Percentiles rank a stretch among this genome's conserved stretches.
phyloP scores from a whole-genome alignment of 73 alveolate genomes.

The Stentor coeruleus region DNA sequence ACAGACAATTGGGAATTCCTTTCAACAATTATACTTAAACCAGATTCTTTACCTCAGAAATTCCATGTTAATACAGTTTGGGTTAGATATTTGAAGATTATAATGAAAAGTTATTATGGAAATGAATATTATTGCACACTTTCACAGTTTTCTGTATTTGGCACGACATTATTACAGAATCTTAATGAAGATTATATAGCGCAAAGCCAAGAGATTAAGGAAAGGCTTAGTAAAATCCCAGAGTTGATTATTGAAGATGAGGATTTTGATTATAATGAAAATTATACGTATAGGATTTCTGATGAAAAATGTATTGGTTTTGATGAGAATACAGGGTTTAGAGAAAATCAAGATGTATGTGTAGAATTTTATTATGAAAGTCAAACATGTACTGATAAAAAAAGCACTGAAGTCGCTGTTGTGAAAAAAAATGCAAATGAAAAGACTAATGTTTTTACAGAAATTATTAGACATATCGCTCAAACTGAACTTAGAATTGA shows the following conservation, averaged over 20 bases:
- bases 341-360: background rate
- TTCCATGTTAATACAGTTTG: background rate
- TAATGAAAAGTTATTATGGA: background rate
- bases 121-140: slow-evolving; percentile 24
- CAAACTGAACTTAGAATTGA: background rate
- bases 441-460: background rate
- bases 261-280: background rate
- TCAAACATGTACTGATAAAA: background rate
- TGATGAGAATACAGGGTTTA: background rate
- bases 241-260: background rate
- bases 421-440: too few relatives aligned
- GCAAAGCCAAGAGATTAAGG: background rate
- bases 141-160: slow-evolving; percentile 16
- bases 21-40: background rate
- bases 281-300: background rate
- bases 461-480: background rate
- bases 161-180: background rate
- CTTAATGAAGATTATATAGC: background rate
- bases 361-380: background rate
- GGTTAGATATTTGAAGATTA: slow-evolving; percentile 12
- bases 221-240: background rate
- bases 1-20: background rate
- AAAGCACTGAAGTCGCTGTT: background rate
- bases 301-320: too few relatives aligned
- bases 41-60: background rate